Evolutionary conservation across 352 stramenopile species (phyloP).

Genomic region (Pythium volutum): DNA sequence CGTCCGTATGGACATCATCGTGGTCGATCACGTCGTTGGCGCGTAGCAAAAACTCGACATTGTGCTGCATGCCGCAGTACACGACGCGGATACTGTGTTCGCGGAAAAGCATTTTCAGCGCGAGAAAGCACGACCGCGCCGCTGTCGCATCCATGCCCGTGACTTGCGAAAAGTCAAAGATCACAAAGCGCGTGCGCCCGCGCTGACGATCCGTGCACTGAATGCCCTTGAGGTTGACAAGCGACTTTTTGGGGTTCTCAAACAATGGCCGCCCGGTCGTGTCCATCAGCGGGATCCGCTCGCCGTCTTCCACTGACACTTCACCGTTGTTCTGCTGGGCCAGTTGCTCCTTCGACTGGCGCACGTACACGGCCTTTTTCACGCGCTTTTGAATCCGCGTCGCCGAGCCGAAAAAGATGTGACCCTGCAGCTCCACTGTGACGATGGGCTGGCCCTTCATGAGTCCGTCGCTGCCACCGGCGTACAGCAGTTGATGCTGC

Average conservation of each 20-base stretch:
- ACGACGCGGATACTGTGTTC: constrained; percentile 46
- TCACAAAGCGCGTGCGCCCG: constrained; percentile 54
- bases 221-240: constrained; percentile 48
- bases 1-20: not conserved
- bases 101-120: constrained; percentile 59
- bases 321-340: not conserved
- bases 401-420: constrained; percentile 78
- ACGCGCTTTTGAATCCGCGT: constrained; percentile 67
- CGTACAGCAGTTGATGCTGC: constrained; percentile 51
- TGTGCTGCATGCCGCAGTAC: constrained; percentile 59
- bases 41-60: constrained; percentile 53
- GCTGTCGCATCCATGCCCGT: constrained; percentile 78
- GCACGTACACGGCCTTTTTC: constrained; percentile 60
- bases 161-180: constrained; percentile 79
- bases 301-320: constrained; percentile 5
- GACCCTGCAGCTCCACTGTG: constrained; percentile 61
- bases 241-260: not conserved
- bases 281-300: constrained; percentile 31
- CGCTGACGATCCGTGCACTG: constrained; percentile 30
- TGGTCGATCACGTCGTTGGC: constrained; percentile 52
- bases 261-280: constrained; percentile 2
- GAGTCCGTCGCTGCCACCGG: constrained; percentile 13
- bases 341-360: not conserved
- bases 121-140: constrained; percentile 63
- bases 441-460: constrained; percentile 55